A percentile compares a stretch with the other conserved stretches of the same genome.
Conservation (phyloP, 306 rosid species). For the Luffa aegyptiaca region DNA sequence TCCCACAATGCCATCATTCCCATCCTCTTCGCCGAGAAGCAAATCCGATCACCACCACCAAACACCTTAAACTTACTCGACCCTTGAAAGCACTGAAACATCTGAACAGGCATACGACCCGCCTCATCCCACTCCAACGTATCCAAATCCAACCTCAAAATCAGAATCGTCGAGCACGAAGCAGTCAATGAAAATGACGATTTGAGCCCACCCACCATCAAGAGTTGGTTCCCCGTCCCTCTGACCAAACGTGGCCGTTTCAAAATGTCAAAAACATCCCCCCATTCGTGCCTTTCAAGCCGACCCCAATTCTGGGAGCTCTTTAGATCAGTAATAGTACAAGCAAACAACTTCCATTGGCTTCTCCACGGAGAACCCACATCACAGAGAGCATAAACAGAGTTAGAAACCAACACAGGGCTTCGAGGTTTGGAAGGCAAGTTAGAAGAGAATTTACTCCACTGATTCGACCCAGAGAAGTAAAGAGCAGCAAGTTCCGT, state of each 20-base stretch:
- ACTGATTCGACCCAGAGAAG: conserved; percentile 32
- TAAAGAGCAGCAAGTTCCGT: conserved; percentile 79
- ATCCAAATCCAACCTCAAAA: conserved; percentile 57
- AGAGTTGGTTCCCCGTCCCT: conserved; percentile 36
- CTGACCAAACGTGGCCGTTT: conserved; percentile 70
- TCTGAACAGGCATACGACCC: conserved; percentile 67
- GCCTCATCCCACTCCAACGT: conserved; percentile 80
- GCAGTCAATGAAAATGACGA: conserved; percentile 62
- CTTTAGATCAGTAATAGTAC: conserved; percentile 22
- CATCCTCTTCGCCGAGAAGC: conserved; percentile 69
- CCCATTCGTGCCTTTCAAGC: conserved; percentile 66
- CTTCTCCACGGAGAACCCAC: conserved; percentile 89
- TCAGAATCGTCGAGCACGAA: conserved; percentile 66
- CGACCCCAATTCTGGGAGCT: conserved; percentile 44
- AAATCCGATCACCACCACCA: conserved; percentile 57
- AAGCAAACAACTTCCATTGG: conserved; percentile 75
- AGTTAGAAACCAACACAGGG: conserved; percentile 50
- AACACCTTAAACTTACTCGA: conserved; percentile 77
- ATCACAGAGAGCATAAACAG: conserved; percentile 70
- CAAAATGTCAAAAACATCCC: conserved; percentile 76
- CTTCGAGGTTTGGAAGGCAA: conserved; percentile 83
- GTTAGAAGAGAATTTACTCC: conserved; percentile 75
- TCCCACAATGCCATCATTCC: conserved; percentile 75
- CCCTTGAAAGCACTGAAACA: conserved; percentile 69
- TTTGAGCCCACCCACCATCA: conserved; percentile 83